These are phyloP conservation scores for Phytophthora sojae DNA, from an alignment of 352 stramenopile species.

Conservation along the genomic window DNA sequence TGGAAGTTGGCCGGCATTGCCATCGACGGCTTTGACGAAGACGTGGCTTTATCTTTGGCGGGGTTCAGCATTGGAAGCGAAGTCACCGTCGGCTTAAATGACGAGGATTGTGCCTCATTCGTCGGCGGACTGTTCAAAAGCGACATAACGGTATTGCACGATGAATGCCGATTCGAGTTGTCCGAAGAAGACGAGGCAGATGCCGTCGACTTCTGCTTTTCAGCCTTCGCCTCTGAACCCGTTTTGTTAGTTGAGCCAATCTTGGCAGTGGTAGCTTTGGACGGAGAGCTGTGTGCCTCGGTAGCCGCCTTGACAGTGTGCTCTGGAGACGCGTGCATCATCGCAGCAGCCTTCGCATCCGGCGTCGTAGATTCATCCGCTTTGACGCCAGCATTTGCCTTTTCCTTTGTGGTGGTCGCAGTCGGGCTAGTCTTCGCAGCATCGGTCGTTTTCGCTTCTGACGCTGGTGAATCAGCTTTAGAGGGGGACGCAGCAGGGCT, in stretches of 20 bases:
- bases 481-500: not conserved
- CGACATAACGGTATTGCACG: constrained; percentile 71
- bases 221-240: constrained; percentile 6
- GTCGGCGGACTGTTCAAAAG: constrained; percentile 75
- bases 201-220: constrained; percentile 16
- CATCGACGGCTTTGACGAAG: constrained; percentile 24
- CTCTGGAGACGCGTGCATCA: constrained; percentile 43
- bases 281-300: constrained; percentile 45
- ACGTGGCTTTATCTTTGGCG: constrained; percentile 9
- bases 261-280: constrained; percentile 38
- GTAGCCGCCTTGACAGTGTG: constrained; percentile 37
- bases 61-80: constrained; percentile 53
- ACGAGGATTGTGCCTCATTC: constrained; percentile 45
- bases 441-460: constrained; percentile 3
- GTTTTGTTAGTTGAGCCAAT: constrained; percentile 30
- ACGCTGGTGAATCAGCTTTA: not conserved
- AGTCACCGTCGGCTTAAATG: constrained; percentile 37
- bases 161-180: constrained; percentile 43
- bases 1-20: constrained; percentile 39
- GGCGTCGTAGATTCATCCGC: constrained; percentile 11
- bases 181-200: constrained; percentile 8
- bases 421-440: constrained; percentile 1
- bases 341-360: constrained; percentile 7
- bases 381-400: constrained; percentile 10
- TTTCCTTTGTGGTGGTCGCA: not conserved